Evolutionary conservation across 192 early-diverging fungal genomes (phyloP).

Genomic region (Backusella morwellensis): DNA sequence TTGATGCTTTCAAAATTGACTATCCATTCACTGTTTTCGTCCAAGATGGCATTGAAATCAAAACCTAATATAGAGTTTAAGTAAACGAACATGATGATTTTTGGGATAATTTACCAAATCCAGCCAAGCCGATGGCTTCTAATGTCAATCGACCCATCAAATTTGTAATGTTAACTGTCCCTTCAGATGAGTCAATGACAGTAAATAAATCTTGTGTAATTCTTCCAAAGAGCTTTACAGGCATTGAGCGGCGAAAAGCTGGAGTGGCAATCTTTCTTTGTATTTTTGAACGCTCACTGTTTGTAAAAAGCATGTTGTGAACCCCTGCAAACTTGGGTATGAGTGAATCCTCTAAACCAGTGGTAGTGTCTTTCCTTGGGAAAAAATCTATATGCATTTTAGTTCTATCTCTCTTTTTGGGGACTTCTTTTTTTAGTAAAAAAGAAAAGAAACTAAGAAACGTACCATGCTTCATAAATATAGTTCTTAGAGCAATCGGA

Average conservation of each 20-base stretch:
- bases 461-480: slow-evolving; percentile 6
- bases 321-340: not conserved
- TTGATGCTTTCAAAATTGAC: slow-evolving; percentile 47
- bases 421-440: too few species aligned
- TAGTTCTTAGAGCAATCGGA: not conserved
- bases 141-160: slow-evolving; percentile 25
- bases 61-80: slow-evolving; percentile 22
- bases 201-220: slow-evolving; percentile 17
- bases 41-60: slow-evolving; percentile 49
- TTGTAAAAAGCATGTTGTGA: not conserved
- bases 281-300: not conserved
- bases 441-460: too few species aligned
- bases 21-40: slow-evolving; percentile 41
- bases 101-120: slow-evolving; percentile 21
- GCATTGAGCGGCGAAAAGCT: slow-evolving; percentile 29
- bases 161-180: slow-evolving; percentile 5
- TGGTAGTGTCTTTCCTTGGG: not conserved
- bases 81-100: not conserved
- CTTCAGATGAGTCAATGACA: not conserved
- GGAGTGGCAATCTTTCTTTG: slow-evolving; percentile 19
- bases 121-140: slow-evolving; percentile 29
- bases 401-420: too few species aligned
- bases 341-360: not conserved
- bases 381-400: not conserved
- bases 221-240: slow-evolving; percentile 19